Percentiles rank a stretch among this genome's conserved stretches.
Evolutionary conservation across 306 rosid genomes (phyloP).

Genomic region (Quercus bicolor): DNA sequence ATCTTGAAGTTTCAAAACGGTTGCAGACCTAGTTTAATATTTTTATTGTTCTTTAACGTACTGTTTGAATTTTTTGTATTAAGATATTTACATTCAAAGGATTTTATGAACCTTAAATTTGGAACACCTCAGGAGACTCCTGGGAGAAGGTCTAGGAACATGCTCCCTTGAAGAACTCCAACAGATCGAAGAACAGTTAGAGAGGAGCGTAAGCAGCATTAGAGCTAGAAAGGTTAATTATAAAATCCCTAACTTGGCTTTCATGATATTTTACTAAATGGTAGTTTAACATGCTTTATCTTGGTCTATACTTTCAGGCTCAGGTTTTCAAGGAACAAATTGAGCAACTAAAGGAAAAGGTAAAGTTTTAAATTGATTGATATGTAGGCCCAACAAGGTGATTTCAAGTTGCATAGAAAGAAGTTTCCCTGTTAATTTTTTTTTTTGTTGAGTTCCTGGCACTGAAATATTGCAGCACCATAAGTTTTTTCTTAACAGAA

Average conservation of each 20-base stretch:
- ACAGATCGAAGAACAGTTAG: slow-evolving; percentile 60
- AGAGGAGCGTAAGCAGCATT: slow-evolving; percentile 52
- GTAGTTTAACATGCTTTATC: background rate
- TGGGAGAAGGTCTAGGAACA: slow-evolving; percentile 64
- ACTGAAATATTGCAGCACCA: background rate
- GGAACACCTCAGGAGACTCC: slow-evolving; percentile 42
- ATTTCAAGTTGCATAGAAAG: too few relatives aligned
- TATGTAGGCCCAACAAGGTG: background rate
- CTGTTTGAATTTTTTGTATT: background rate
- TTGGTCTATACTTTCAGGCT: slow-evolving; percentile 34
- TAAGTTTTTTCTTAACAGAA: background rate
- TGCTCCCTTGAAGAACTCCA: slow-evolving; percentile 67
- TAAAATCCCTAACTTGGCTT: background rate
- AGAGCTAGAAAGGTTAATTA: slow-evolving; percentile 63
- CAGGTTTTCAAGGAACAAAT: slow-evolving; percentile 60
- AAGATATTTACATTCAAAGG: background rate
- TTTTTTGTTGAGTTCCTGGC: background rate
- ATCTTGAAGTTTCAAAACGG: slow-evolving; percentile 75
- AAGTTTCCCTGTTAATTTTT: background rate
- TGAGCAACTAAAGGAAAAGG: slow-evolving; percentile 58
- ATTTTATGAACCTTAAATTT: slow-evolving; percentile 6
- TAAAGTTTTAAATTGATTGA: slow-evolving; percentile 19
- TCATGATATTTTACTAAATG: background rate
- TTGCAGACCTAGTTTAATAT: slow-evolving; percentile 15
- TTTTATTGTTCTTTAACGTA: background rate